Base-by-base conservation (phyloP, 2,329 filamentous ascomycete genomes). In the Xylariaceae sp. region DNA sequence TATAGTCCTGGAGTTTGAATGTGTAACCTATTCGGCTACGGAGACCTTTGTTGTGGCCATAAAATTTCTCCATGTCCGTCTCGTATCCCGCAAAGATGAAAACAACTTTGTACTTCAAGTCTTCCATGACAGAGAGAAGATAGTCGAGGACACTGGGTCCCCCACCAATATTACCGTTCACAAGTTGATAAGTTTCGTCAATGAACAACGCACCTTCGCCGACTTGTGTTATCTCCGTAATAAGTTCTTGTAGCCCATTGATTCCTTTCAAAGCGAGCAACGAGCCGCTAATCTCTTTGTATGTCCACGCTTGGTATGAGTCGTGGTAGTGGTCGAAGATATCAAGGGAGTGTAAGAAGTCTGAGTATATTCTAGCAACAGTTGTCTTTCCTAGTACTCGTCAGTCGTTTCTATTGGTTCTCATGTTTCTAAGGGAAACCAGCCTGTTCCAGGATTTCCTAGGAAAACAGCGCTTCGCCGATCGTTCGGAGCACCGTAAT, bases 141-240 rank as follows among this genome's bases (percentile, higher is more conserved):
- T 37, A 50, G 11, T 50, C 46, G 23, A 94, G 75, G 0, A 92
- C 87, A 0, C 81, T 79, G 0, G 73, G 76, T 0, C 89, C 88
- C 0, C 82, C 83, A 2, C 69, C 65, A 19, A 75, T 88, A 49
- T 84, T 82, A 0, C 81, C 82, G 1, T 82, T 83, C 0, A 84
- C 79, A 0, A 94, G 76, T 61, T 93, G 89, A 65, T 93, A 92
- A 0, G 89, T 89, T 69, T 93, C 89, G 58, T 94, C 90, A 21
- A 94, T 87, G 67, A 93, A 93, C 1, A 91, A 65, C 0, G 86
- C 87, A 0, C 90, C 90, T 0, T 88, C 90, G 0, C 83, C 85
- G 0, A 72, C 62, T 16, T 84, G 75, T 2, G 84, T 69, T 0
- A 92, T 77, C 0, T 75, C 63, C 1, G 86, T 76, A 2, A 90